Evolutionary conservation across 1,284 basidiomycete species (phyloP).

Genomic region (Cryptococcus depauperatus): DNA sequence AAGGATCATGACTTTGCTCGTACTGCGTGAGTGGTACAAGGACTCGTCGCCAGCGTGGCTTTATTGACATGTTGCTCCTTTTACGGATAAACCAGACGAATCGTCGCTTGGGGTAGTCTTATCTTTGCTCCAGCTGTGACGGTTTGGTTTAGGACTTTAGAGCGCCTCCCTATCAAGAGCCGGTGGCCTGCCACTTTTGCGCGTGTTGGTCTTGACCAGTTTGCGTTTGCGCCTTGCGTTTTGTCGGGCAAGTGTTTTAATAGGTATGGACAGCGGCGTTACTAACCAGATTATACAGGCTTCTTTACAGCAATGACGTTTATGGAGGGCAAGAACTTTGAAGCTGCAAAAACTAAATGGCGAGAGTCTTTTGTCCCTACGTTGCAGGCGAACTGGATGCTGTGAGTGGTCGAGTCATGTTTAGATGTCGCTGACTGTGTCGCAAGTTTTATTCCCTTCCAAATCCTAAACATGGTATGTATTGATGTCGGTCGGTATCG

Average conservation of each 20-base stretch:
- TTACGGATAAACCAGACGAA: conserved; percentile 29
- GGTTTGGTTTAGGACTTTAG: conserved; percentile 40
- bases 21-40: conserved; percentile 37
- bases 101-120: conserved; percentile 44
- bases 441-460: conserved; percentile 43
- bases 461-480: conserved; percentile 43
- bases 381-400: conserved; percentile 41
- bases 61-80: neutral
- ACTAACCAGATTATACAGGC: conserved; percentile 15
- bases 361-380: conserved; percentile 35
- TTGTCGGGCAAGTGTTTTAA: conserved; percentile 27
- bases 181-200: conserved; percentile 33
- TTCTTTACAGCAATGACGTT: conserved; percentile 48
- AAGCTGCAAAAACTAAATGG: conserved; percentile 43
- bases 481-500: neutral
- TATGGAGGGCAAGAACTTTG: conserved; percentile 45
- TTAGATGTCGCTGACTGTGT: neutral
- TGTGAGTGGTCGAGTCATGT: conserved; percentile 20
- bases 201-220: conserved; percentile 46
- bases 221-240: conserved; percentile 45
- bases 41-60: neutral
- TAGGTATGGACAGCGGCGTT: neutral
- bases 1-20: conserved; percentile 42
- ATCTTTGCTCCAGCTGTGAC: conserved; percentile 45
- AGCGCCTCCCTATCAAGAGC: conserved; percentile 34